phyloP scores from a whole-genome alignment of 345 rosid species.

The Dimocarpus longan region DNA sequence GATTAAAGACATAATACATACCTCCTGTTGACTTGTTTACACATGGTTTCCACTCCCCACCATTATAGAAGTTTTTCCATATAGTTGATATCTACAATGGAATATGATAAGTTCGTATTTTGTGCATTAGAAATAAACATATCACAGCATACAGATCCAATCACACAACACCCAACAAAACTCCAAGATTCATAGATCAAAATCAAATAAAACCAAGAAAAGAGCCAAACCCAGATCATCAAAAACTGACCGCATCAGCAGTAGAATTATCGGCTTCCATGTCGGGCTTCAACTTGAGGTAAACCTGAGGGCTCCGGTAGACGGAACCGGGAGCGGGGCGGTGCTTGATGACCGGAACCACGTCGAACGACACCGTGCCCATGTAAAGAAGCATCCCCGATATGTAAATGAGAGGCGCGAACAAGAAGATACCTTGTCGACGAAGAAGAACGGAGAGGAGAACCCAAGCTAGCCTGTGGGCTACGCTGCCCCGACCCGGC shows the following conservation, averaged over 20 bases:
- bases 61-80: constrained; percentile 85
- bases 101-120: constrained; percentile 18
- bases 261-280: constrained; percentile 95
- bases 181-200: constrained; percentile 11
- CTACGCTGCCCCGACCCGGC: constrained; percentile 48
- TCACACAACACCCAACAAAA: not conserved
- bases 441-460: constrained; percentile 88
- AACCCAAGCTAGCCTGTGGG: constrained; percentile 87
- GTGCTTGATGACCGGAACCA: constrained; percentile 60
- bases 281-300: constrained; percentile 75
- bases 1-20: constrained; percentile 30
- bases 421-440: constrained; percentile 85
- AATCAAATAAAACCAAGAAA: not conserved
- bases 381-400: constrained; percentile 93
- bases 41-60: constrained; percentile 84
- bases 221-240: not conserved
- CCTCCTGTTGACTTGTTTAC: constrained; percentile 72
- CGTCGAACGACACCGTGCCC: constrained; percentile 93
- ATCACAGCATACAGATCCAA: not conserved
- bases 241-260: constrained; percentile 75
- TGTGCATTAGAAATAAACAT: not conserved
- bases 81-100: constrained; percentile 67
- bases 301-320: constrained; percentile 89
- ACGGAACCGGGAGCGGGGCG: constrained; percentile 84
- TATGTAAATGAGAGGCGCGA: constrained; percentile 92